Base-by-base conservation (phyloP, 1,284 basidiomycete genomes). In the Caloboletus firmus region DNA sequence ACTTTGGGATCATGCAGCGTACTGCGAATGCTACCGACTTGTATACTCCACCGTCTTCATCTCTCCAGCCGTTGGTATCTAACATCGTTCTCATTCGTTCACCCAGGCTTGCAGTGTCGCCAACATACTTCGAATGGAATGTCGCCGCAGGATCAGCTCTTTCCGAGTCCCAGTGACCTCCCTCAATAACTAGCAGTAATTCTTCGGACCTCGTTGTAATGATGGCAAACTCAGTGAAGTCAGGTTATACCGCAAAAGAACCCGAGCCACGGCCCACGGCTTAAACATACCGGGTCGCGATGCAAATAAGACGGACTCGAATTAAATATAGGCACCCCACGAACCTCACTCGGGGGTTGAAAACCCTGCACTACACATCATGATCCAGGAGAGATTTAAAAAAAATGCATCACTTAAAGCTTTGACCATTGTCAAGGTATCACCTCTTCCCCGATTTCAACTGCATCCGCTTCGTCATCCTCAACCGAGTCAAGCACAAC, bases 391-490 rank as follows among this genome's bases (percentile, higher is more conserved):
- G 42, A 3, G 59, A 54, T 34, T 51, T 48, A 5, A 62, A 45
- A 20, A 61, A 7, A 8, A 60, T 61, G n/a, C n/a, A n/a, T n/a
- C n/a, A n/a, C 48, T 54, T 60, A 0, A n/a, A n/a, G 49, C n/a
- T 34, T 52, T 60, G 24, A 54, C 13, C 47, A 62, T 44, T 6
- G 48, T 57, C 52, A 39, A 35, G 5, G 28, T 44, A 10, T 58
- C 30, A n/a, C 9, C 40, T 49, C 15, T 49, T 15, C 15, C 56
- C 59, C 5, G 32, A 41, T 12, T 49, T 61, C n/a, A 46, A 8
- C 30, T 44, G 58, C 28, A 46, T 49, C 40, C 44, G 46, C 40
- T 61, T 63, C 49, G 39, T 54, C 46, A 61, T 32, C 26, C 61
- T 61, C 34, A 61, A 24, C 0, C 44, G 42, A 28, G 58, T 61